Percentiles rank a stretch among this genome's conserved stretches.
Conservation (phyloP, 306 rosid genomes). For the Lithocarpus polystachyus region DNA sequence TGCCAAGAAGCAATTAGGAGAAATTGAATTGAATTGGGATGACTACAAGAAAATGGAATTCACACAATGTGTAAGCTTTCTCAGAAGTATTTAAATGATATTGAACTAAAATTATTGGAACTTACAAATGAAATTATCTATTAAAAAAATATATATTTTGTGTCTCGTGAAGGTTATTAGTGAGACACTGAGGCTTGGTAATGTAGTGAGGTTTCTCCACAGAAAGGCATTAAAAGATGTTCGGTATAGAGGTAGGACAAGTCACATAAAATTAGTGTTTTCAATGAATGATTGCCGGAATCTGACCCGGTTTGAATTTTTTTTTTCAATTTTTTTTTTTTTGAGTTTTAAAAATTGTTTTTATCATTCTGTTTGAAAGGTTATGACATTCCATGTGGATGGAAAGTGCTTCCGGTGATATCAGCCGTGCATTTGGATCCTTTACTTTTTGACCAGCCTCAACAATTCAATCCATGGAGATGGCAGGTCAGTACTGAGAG, state of each 20-base stretch:
- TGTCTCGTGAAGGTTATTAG: conserved; percentile 67
- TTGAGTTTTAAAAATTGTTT: neutral
- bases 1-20: conserved; percentile 62
- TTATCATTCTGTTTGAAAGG: conserved; percentile 49
- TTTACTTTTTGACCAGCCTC: conserved; percentile 89
- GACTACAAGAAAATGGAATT: conserved; percentile 92
- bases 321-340: neutral
- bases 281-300: neutral
- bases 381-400: conserved; percentile 98
- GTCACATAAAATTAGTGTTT: conserved; percentile 3
- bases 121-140: neutral
- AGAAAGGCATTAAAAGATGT: conserved; percentile 89
- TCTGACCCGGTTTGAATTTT: neutral
- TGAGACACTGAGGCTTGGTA: conserved; percentile 91
- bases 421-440: conserved; percentile 97
- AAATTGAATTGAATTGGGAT: conserved; percentile 78
- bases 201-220: conserved; percentile 95
- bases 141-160: neutral
- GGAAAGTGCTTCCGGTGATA: conserved; percentile 99
- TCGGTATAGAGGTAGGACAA: conserved; percentile 67
- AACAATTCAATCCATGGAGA: conserved; percentile 96
- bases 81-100: neutral
- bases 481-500: conserved; percentile 77
- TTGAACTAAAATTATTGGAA: neutral
- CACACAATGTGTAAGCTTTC: conserved; percentile 83